phyloP scores from a whole-genome alignment of 805 yeast genomes.

The Cyberlindnera bimundalis region DNA sequence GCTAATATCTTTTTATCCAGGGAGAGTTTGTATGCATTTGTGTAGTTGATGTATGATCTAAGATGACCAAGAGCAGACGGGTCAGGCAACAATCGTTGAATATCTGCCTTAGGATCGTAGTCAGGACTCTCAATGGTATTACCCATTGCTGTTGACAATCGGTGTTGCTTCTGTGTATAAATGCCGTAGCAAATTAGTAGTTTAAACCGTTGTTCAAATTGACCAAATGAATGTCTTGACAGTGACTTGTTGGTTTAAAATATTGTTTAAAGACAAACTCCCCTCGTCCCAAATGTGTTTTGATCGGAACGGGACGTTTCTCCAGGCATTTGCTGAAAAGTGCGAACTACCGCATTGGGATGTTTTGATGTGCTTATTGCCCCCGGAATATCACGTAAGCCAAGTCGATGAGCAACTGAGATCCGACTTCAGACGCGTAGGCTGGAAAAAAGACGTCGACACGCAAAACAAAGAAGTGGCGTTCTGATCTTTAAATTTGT shows the following conservation, averaged over 20 bases:
- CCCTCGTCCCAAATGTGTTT: no score
- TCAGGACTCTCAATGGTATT: constrained; percentile 14
- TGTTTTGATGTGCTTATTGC: not conserved
- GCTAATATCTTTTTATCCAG: constrained; percentile 43
- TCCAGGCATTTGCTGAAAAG: no score
- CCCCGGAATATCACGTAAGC: constrained; percentile 2
- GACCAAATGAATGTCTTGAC: no score
- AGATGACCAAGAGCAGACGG: constrained; percentile 50
- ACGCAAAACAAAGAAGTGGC: constrained; percentile 2
- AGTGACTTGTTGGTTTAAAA: no score
- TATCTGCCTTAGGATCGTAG: constrained; percentile 54
- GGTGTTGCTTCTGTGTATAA: not conserved
- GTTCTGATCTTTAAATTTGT: not conserved
- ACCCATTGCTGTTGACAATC: not conserved
- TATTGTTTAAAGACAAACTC: not conserved
- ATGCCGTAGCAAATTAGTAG: no score
- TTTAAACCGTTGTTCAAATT: no score
- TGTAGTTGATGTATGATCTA: constrained; percentile 46
- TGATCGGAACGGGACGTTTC: no score
- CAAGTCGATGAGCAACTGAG: no score
- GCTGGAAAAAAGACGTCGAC: constrained; percentile 3
- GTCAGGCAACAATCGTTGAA: constrained; percentile 46
- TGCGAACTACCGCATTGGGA: not conserved
- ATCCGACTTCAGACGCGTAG: constrained; percentile 2
- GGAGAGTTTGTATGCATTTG: constrained; percentile 46